Conservation (phyloP, 2,329 filamentous ascomycete species). For the Aspergillus awamori region DNA sequence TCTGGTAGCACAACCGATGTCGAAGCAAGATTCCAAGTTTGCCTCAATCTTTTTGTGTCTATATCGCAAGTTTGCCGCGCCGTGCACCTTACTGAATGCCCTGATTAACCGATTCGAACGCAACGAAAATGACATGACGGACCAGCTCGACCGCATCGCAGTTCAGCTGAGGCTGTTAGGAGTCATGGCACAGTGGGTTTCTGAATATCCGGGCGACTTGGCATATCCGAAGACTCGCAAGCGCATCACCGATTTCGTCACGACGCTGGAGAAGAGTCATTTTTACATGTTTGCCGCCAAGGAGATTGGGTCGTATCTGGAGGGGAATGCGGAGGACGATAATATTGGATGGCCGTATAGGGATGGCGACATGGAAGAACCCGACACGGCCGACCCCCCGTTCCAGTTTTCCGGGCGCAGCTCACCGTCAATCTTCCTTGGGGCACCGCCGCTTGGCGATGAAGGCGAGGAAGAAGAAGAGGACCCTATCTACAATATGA, state of each 20-base stretch:
- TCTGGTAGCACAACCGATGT: constrained; percentile 78
- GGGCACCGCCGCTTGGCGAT: constrained; percentile 25
- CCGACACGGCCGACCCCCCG: constrained; percentile 46
- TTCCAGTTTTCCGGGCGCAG: constrained; percentile 46
- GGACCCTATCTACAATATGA: constrained; percentile 43
- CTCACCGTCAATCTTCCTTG: constrained; percentile 40
- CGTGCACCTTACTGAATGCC: constrained; percentile 73
- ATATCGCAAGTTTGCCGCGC: constrained; percentile 90
- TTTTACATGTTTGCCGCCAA: constrained; percentile 83
- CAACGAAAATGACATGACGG: constrained; percentile 72
- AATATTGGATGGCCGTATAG: constrained; percentile 89
- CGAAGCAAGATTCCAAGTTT: constrained; percentile 87
- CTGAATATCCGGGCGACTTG: constrained; percentile 89
- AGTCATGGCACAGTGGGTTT: constrained; percentile 85
- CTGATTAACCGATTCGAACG: constrained; percentile 66
- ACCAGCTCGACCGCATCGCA: constrained; percentile 75
- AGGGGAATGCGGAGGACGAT: constrained; percentile 79
- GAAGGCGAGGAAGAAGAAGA: constrained; percentile 38
- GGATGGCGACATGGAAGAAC: constrained; percentile 63
- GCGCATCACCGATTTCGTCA: constrained; percentile 74
- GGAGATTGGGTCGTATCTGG: constrained; percentile 79
- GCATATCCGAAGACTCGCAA: constrained; percentile 73
- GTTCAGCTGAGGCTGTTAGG: constrained; percentile 82
- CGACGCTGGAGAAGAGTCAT: constrained; percentile 71
- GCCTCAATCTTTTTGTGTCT: constrained; percentile 85